Conservation (phyloP, 78 protist species). For the Tieghemostelium lacteum region DNA sequence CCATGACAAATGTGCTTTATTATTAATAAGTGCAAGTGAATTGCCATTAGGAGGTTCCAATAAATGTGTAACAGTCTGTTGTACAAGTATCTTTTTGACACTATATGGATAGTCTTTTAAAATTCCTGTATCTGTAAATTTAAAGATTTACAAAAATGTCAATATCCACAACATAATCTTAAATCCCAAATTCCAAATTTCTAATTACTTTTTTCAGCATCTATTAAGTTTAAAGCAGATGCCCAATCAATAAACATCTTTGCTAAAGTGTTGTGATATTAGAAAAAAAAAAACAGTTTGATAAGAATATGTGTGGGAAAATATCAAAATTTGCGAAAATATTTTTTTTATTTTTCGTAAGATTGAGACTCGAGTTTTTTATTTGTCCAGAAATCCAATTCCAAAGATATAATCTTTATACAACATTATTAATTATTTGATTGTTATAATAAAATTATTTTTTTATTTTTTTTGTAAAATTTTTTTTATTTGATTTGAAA, state of each 20-base stretch:
- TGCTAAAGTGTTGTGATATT: no score
- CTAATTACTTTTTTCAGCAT: constrained; percentile 52
- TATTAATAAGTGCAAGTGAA: constrained; percentile 3
- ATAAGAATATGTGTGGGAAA: no score
- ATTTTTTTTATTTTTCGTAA: no score
- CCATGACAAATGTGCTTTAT: constrained; percentile 55
- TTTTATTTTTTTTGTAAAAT: no score
- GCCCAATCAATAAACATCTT: constrained; percentile 77
- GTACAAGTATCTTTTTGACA: constrained; percentile 57
- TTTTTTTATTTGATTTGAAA: no score
- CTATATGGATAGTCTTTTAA: constrained; percentile 60
- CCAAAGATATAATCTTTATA: no score
- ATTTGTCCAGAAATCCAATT: no score
- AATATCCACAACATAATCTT: background rate
- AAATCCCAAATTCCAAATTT: background rate
- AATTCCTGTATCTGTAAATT: constrained; percentile 51
- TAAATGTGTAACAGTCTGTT: constrained; percentile 30
- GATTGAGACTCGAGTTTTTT: no score
- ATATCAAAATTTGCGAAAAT: no score
- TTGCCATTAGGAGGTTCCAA: constrained; percentile 13
- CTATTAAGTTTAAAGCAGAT: constrained; percentile 25
- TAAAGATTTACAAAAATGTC: background rate
- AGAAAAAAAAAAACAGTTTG: no score
- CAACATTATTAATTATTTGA: no score
- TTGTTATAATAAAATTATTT: no score